Evolutionary conservation across 2,329 filamentous ascomycete species (phyloP).

Genomic region (Diaporthe ilicicola): DNA sequence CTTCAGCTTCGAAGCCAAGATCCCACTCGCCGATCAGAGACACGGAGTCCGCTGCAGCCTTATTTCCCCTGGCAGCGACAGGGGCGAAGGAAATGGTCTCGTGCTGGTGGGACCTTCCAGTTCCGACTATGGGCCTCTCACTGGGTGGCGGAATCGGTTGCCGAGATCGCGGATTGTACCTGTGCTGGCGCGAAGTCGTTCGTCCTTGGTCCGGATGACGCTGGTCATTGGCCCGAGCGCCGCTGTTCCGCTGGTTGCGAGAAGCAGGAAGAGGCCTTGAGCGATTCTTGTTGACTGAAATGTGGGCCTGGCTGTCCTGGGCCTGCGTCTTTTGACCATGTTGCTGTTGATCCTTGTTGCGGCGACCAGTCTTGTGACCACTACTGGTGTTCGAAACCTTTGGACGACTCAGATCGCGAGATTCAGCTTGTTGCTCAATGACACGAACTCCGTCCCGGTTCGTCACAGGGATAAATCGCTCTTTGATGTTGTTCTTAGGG

Average conservation of each 20-base stretch:
- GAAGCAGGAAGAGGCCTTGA: too few relatives aligned
- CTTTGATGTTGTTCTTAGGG: neutral
- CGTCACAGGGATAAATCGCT: conserved; percentile 6
- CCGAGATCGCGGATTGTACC: neutral
- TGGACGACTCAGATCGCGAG: neutral
- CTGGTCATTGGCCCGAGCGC: neutral
- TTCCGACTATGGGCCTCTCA: too few relatives aligned
- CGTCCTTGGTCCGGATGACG: neutral
- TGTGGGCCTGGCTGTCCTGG: neutral
- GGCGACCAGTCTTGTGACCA: neutral
- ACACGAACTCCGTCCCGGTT: conserved; percentile 13
- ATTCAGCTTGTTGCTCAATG: neutral
- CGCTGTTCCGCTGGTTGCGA: neutral
- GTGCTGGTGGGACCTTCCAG: too few relatives aligned
- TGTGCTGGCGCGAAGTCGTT: neutral
- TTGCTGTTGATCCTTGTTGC: neutral
- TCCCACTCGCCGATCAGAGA: conserved; percentile 7
- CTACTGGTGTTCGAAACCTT: neutral
- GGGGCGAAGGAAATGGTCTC: neutral
- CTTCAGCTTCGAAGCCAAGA: conserved; percentile 19
- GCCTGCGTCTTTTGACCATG: too few relatives aligned
- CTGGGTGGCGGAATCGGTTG: too few relatives aligned
- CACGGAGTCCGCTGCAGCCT: neutral
- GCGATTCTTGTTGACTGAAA: neutral
- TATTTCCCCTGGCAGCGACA: too few relatives aligned